Percentiles rank a stretch among this genome's conserved stretches.
phyloP scores from a whole-genome alignment of 148 eudicot species.

The Rhododendron henanense region DNA sequence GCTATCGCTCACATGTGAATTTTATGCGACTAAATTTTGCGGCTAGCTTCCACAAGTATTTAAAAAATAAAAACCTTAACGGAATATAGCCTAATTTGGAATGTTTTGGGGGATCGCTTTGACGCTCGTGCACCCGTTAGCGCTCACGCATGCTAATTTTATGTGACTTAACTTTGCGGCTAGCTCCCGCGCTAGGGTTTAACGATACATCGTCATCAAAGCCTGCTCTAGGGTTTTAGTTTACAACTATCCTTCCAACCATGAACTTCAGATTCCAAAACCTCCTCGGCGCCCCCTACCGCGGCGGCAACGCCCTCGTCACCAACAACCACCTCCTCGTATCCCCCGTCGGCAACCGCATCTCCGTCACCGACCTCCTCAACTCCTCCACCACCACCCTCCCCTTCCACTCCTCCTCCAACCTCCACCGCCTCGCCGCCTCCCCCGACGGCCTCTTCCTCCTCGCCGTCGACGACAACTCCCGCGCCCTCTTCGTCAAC shows the following conservation, averaged over 20 bases:
- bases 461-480: slow-evolving; percentile 73
- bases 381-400: slow-evolving; percentile 73
- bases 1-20: no score
- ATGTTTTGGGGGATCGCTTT: no score
- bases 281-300: slow-evolving; percentile 88
- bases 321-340: slow-evolving; percentile 55
- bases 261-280: slow-evolving; percentile 94
- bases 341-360: slow-evolving; percentile 78
- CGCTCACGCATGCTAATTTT: no score
- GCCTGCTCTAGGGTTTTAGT: no score
- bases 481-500: slow-evolving; percentile 70
- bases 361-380: slow-evolving; percentile 76
- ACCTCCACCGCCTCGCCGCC: slow-evolving; percentile 64
- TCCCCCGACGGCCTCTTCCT: slow-evolving; percentile 78
- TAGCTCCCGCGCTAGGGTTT: background rate
- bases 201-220: slow-evolving; percentile 6
- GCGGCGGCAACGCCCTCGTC: slow-evolving; percentile 80
- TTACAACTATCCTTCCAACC: background rate
- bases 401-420: slow-evolving; percentile 73
- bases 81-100: rapidly evolving
- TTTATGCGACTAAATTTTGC: no score
- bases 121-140: no score
- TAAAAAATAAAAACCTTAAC: no score
- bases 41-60: no score
- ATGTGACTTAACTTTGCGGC: background rate